Evolutionary conservation across 352 stramenopile genomes (phyloP).

Genomic region (Pythium biforme): DNA sequence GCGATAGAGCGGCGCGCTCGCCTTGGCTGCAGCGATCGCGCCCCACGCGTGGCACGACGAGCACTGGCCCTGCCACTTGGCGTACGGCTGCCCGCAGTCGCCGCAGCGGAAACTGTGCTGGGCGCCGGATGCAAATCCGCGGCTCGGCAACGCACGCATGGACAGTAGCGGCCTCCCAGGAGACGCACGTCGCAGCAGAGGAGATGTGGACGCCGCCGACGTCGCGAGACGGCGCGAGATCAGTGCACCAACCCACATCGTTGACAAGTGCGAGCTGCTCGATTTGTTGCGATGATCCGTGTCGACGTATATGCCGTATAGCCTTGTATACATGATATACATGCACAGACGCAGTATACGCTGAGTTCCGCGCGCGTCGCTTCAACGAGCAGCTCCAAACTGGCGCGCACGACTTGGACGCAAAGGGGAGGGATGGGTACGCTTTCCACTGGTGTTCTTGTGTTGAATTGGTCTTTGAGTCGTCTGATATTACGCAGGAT

Average conservation of each 20-base stretch:
- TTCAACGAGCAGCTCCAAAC: slow-evolving; percentile 5
- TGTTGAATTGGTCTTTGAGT: not conserved
- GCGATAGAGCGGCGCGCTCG: slow-evolving; percentile 39
- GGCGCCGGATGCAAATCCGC: not conserved
- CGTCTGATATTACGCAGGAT: not conserved
- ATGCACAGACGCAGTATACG: not conserved
- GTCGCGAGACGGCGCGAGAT: not conserved
- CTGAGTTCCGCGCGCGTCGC: not conserved
- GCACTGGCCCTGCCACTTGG: slow-evolving; percentile 88
- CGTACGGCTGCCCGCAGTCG: slow-evolving; percentile 60
- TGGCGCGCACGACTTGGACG: too few relatives aligned
- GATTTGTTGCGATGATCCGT: not conserved
- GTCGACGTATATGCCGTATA: not conserved
- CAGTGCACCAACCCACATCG: not conserved
- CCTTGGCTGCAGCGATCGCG: slow-evolving; percentile 66
- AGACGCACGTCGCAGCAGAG: too few relatives aligned
- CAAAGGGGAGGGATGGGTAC: not conserved
- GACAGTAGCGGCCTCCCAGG: too few relatives aligned
- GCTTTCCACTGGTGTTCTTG: too few relatives aligned
- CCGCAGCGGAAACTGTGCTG: slow-evolving; percentile 20
- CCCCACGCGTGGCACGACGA: slow-evolving; percentile 90
- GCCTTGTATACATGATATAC: not conserved
- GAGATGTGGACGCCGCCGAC: not conserved
- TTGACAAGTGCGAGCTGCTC: slow-evolving; percentile 11
- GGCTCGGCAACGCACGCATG: not conserved